Base-by-base conservation (phyloP, 768 basidiomycete species). In the Dioszegia crocea region DNA sequence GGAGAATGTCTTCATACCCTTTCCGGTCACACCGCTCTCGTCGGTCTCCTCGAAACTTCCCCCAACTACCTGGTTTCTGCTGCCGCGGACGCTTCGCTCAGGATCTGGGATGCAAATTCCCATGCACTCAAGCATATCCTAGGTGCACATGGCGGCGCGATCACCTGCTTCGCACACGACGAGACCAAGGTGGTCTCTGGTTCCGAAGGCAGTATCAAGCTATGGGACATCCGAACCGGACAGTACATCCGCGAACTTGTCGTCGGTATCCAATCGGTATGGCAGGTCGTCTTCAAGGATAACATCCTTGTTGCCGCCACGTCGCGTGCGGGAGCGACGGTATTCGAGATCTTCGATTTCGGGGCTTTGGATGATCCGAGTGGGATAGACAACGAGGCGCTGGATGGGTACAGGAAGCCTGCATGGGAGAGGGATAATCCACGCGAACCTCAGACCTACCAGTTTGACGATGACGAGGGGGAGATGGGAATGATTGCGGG, bases 141-240 rank as follows among this genome's bases (percentile, higher is more conserved):
- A 29, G 86, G 87, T 3, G 91, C 89, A 0, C 94, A 98, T 75
- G 88, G 88, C 5, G 94, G 93, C 21, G 92, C 94, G n/a, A 98
- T 99, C 66, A 98, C 96, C 17, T 99, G 94, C 79, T 97, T 98
- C 82, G 91, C 94, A 77, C 92, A 96, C 66, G 94, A 98, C 75
- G 93, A 98, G 75, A 91, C 89, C 81, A 97, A 96, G 74, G 90
- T 98, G 44, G 82, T 99, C 27, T 90, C 88, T 69, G 94, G 94
- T 12, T 89, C 88, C 14, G 96, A 98, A 66, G 96, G 96, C 16
- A 91, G 89, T 59, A 81, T 99, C 67, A 97, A 97, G 82, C 89
- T 98, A 86, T 99, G 96, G 96, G 89, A 97, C 74, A 82, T 94
- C 60, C 80, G 86, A 36, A 89, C 92, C 56, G 96, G 94, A 21